phyloP scores from a whole-genome alignment of 305 asterid species.

The Plantago rigida region DNA sequence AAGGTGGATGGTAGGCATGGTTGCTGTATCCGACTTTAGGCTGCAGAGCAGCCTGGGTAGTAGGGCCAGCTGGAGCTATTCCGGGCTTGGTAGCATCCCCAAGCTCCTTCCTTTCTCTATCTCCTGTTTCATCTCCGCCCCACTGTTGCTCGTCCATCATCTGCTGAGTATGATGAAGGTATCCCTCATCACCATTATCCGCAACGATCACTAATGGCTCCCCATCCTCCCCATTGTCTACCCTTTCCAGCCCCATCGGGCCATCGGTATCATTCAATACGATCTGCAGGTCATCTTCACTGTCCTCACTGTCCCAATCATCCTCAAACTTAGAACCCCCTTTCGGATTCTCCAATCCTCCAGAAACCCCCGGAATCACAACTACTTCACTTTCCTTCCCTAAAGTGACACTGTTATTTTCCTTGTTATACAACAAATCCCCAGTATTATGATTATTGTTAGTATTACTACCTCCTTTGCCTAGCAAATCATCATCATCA shows the following conservation, averaged over 20 bases:
- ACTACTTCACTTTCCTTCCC: slow-evolving; percentile 17
- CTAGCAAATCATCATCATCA: slow-evolving; percentile 45
- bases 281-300: slow-evolving; percentile 91
- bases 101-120: slow-evolving; percentile 67
- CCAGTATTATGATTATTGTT: slow-evolving; percentile 16
- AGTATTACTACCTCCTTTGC: slow-evolving; percentile 30
- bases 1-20: slow-evolving; percentile 67
- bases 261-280: slow-evolving; percentile 67
- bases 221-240: slow-evolving; percentile 68
- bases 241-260: slow-evolving; percentile 60
- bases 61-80: slow-evolving; percentile 35
- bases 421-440: slow-evolving; percentile 23
- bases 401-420: slow-evolving; percentile 21
- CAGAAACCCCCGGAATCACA: slow-evolving; percentile 50
- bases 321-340: slow-evolving; percentile 40
- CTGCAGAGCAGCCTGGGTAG: slow-evolving; percentile 36
- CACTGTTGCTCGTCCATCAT: slow-evolving; percentile 63
- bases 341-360: slow-evolving; percentile 30
- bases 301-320: slow-evolving; percentile 83
- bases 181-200: slow-evolving; percentile 50
- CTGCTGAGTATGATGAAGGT: slow-evolving; percentile 41
- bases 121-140: slow-evolving; percentile 67
- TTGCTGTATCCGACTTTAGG: slow-evolving; percentile 65
- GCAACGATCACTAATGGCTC: slow-evolving; percentile 75
- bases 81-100: slow-evolving; percentile 51